These are phyloP conservation scores for Populus hybrid DNA, from an alignment of 441 rosid genomes.

Conservation along the genomic window DNA sequence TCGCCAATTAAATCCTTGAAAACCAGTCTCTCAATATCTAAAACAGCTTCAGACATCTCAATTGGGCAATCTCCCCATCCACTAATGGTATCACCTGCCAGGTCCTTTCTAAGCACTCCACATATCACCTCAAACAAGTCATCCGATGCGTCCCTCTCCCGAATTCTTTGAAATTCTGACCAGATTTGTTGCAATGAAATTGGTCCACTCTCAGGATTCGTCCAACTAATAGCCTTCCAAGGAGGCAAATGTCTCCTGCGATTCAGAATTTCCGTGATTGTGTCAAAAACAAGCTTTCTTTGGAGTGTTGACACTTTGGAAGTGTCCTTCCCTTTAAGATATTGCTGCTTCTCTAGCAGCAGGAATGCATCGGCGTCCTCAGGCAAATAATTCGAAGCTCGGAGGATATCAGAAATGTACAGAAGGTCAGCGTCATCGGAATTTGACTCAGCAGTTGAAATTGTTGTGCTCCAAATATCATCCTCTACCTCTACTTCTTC, in stretches of 20 bases:
- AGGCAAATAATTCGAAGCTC: constrained; percentile 50
- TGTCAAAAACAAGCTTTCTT: constrained; percentile 70
- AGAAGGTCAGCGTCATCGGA: constrained; percentile 48
- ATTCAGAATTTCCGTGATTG: constrained; percentile 52
- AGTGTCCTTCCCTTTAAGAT: constrained; percentile 49
- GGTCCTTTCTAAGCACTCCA: constrained; percentile 64
- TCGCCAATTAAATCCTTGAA: constrained; percentile 85
- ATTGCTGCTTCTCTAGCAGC: constrained; percentile 70
- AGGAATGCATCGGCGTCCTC: constrained; percentile 54
- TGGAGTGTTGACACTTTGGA: constrained; percentile 50
- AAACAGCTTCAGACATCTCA: constrained; percentile 71
- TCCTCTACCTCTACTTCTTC: constrained; percentile 32
- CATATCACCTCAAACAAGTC: constrained; percentile 62
- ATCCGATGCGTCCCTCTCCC: constrained; percentile 44
- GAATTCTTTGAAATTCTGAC: constrained; percentile 57
- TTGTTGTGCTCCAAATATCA: constrained; percentile 37
- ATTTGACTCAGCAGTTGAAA: constrained; percentile 35
- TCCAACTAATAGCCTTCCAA: constrained; percentile 34
- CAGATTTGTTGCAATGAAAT: constrained; percentile 49
- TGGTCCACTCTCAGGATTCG: constrained; percentile 9
- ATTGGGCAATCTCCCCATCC: constrained; percentile 62
- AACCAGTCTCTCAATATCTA: constrained; percentile 70
- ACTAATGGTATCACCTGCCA: constrained; percentile 50
- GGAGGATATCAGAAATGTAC: constrained; percentile 70
- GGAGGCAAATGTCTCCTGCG: constrained; percentile 50